Evolutionary conservation across 305 asterid species (phyloP).

Genomic region (Salvia sclarea): DNA sequence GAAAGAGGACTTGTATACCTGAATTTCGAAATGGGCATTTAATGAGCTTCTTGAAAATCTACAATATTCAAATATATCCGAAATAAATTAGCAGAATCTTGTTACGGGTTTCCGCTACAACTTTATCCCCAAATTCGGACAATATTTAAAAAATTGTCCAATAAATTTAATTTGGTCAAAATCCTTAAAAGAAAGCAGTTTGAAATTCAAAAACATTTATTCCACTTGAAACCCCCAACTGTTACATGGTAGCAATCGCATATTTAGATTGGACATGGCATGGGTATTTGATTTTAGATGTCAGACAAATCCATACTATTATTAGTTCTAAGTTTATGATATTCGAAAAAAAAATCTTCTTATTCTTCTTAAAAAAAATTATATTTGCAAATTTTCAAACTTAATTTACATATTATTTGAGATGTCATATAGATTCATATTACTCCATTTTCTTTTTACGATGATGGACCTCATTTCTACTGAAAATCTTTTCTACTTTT

Average conservation of each 20-base stretch:
- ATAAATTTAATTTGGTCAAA: background rate
- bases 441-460: no score
- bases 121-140: background rate
- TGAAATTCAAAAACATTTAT: slow-evolving; percentile 21
- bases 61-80: slow-evolving; percentile 35
- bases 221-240: background rate
- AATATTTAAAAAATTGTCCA: background rate
- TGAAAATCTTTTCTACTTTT: no score
- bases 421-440: no score
- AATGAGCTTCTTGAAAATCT: slow-evolving; percentile 24
- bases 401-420: background rate
- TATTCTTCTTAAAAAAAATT: no score
- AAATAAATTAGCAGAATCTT: slow-evolving; percentile 28
- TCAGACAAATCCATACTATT: background rate
- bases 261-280: background rate
- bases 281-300: background rate
- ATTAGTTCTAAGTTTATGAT: no score
- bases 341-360: background rate
- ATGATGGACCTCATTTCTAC: no score
- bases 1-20: background rate
- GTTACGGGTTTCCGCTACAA: background rate
- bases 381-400: no score
- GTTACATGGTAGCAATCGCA: background rate
- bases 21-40: slow-evolving; percentile 29
- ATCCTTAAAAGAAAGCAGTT: background rate